Evolutionary conservation across 176 grass and related monocot species (phyloP), one percentile per base, ranked within the genome.

Genomic region (Bromus sterilis): DNA sequence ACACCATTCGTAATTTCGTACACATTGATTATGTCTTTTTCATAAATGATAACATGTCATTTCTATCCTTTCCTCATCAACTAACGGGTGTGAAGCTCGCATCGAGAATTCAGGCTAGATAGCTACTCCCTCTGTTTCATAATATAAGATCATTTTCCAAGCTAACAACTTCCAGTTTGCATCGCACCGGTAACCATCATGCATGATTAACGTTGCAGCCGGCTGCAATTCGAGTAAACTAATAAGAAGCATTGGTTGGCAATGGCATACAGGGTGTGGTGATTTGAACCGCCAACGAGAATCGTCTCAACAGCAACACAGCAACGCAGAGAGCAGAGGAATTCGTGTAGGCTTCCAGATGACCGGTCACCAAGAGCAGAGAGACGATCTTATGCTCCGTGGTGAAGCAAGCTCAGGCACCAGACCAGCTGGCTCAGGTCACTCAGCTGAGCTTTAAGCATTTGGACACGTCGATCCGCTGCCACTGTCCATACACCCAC

Each of bases 251-350:
- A 46, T 75, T 20, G 73, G 55, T 64, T 86, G 44, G 83, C 63
- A 31, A 33, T 76, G 11, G n/a, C 59, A 66, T 63, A 26, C 39
- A 86, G 78, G 20, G 35, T 33, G 56, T 9, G 79, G 65, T 82
- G 88, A 86, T 83, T 83, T 90, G 88, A 90, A 28, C 58, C 65
- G 66, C 83, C 83, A 90, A 78, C 88, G 33, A 66, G 40, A 82
- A 82, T 33, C 1, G 31, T 14, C 10, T 25, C 23, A 9, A 53
- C 56, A 74, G 12, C 36, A 53, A 56, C 15, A 35, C 21, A 29
- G 2, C 8, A 44, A 37, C 2, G 14, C 18, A 41, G 23, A 33
- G 55, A 35, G n/a, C n/a, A 28, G 23, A 37, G 57, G 73, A 65
- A 56, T 21, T 23, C 21, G 28, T 24, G 28, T 44, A 36, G 24